Evolutionary conservation across 352 stramenopile species (phyloP), one percentile per base, ranked within the genome.

Genomic region (Peronospora belbahrii): DNA sequence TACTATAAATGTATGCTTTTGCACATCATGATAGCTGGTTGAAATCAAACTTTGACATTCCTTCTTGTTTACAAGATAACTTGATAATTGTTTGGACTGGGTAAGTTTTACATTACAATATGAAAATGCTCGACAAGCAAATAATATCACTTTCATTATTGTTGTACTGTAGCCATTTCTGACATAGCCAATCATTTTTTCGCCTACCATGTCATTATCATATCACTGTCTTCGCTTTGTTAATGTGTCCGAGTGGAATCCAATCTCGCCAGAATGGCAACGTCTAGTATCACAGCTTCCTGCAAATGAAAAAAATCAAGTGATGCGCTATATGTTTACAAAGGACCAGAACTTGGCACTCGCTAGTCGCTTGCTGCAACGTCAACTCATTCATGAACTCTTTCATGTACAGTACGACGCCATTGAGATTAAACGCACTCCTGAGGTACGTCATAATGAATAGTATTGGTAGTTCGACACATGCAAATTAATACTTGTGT

Each of bases 271-370:
- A 7, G 43, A 70, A 42, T 83, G 73, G 67, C 8, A 47, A 33
- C 47, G 37, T 14, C 56, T 74, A 18, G 25, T 80, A 37, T 18
- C 52, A 5, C 48, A 55, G 15, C 59, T 86, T 0, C 60, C 69
- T 5, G 35, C 10, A 0, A 34, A 68, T 9, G 70, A 87, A 56
- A 61, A 73, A 41, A 48, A 65, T 23, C 54, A 86, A 31, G 69
- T 88, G 24, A 44, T 34, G 27, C 61, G 62, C 24, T 88, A 84
- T 46, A 35, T 80, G 55, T 88, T 87, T 22, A 49, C 53, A 1
- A 87, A 88, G 23, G 76, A 91, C 46, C 74, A 74, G 41, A 62
- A 68, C 8, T 52, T 91, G 27, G 79, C 74, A 35, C 59, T 91
- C 22, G 67, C 46, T 7, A 88, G 79, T 60, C 74, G 74, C 3